phyloP scores from a whole-genome alignment of 164 flowering plant genomes.

The Houttuynia cordata region DNA sequence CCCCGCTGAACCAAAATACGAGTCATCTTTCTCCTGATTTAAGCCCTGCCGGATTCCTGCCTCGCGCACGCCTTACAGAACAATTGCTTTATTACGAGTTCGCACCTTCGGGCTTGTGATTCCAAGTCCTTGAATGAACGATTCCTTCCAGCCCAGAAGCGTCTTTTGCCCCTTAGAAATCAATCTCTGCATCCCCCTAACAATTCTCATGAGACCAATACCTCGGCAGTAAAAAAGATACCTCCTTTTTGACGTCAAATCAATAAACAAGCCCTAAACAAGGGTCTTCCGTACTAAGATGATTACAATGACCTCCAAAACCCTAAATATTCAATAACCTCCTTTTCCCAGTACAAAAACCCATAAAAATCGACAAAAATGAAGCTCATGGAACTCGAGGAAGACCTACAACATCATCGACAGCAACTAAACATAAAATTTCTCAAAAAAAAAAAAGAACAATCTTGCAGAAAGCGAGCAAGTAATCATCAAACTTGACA shows the following conservation, averaged over 20 bases:
- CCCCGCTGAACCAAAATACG: conserved; percentile 87
- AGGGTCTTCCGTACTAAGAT: neutral
- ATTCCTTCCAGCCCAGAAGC: conserved; percentile 39
- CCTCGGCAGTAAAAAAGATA: conserved; percentile 28
- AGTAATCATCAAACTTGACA: neutral
- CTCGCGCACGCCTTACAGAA: conserved; percentile 10
- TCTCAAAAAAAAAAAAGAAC: too few relatives aligned
- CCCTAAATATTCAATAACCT: neutral
- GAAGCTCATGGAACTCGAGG: neutral
- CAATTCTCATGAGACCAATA: conserved; percentile 87
- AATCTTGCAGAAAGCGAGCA: too few relatives aligned
- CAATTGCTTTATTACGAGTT: conserved; percentile 53
- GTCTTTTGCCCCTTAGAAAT: conserved; percentile 37
- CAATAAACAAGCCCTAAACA: conserved; percentile 3
- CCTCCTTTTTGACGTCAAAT: conserved; percentile 20
- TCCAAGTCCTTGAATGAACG: conserved; percentile 63
- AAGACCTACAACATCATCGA: too few relatives aligned
- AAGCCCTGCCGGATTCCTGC: conserved; percentile 1
- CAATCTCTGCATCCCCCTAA: conserved; percentile 97
- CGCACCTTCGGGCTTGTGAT: conserved; percentile 63
- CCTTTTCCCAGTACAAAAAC: neutral
- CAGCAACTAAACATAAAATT: too few relatives aligned
- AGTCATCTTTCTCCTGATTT: conserved; percentile 41
- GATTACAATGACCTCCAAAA: neutral
- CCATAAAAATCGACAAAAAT: neutral